Conservation (phyloP, 2,329 filamentous ascomycete species). For the Lecanosticta acicola region DNA sequence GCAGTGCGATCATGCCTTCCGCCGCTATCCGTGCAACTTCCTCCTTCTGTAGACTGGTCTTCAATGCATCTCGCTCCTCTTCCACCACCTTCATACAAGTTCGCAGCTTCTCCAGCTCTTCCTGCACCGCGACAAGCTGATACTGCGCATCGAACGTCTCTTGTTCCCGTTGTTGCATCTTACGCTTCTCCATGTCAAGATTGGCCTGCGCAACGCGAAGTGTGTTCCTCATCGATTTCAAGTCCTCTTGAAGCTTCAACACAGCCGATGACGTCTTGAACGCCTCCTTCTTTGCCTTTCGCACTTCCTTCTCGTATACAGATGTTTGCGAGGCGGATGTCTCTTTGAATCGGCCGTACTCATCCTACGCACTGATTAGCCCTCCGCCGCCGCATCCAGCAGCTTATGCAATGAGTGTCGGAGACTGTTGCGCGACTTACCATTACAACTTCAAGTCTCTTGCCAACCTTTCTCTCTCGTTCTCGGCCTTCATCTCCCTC, state of each 20-base stretch:
- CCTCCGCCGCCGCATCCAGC: neutral
- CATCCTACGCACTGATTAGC: slow-evolving; percentile 49
- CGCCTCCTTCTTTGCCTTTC: slow-evolving; percentile 63
- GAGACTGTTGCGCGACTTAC: slow-evolving; percentile 50
- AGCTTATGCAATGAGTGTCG: neutral
- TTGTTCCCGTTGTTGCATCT: slow-evolving; percentile 57
- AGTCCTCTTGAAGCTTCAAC: slow-evolving; percentile 68
- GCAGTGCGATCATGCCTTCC: slow-evolving; percentile 64
- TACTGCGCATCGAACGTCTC: slow-evolving; percentile 65
- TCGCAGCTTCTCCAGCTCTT: slow-evolving; percentile 60
- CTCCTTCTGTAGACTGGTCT: slow-evolving; percentile 65
- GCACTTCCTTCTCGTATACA: slow-evolving; percentile 68
- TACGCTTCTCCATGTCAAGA: slow-evolving; percentile 59
- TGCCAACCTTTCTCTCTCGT: slow-evolving; percentile 60
- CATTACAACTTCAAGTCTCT: slow-evolving; percentile 64
- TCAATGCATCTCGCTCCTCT: slow-evolving; percentile 69
- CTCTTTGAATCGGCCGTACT: slow-evolving; percentile 63
- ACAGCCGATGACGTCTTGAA: slow-evolving; percentile 67
- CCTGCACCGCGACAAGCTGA: slow-evolving; percentile 58
- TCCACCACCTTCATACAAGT: slow-evolving; percentile 61
- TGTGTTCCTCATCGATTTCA: slow-evolving; percentile 56
- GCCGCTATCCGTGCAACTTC: slow-evolving; percentile 67
- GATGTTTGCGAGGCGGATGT: slow-evolving; percentile 38
- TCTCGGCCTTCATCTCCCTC: slow-evolving; percentile 61
- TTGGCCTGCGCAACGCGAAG: slow-evolving; percentile 54